Conservation (phyloP, 2,329 filamentous ascomycete species). For the Pseudogymnoascus sp. region DNA sequence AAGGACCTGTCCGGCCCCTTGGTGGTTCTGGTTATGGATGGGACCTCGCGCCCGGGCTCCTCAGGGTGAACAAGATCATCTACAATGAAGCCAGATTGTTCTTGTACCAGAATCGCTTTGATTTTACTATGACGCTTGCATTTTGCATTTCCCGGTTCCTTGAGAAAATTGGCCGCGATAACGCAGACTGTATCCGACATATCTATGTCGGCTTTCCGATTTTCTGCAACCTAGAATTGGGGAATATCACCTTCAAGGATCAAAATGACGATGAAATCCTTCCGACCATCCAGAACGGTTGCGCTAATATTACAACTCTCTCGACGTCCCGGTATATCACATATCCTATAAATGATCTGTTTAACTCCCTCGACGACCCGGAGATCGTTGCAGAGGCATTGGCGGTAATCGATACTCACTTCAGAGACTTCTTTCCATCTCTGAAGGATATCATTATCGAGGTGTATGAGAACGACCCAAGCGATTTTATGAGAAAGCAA, state of each 20-base stretch:
- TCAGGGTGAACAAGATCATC: slow-evolving; percentile 19
- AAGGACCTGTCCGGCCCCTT: background rate
- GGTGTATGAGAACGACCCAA: slow-evolving; percentile 17
- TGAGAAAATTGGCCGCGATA: slow-evolving; percentile 18
- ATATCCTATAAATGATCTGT: background rate
- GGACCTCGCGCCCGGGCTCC: slow-evolving; percentile 11
- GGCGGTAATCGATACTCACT: slow-evolving; percentile 17
- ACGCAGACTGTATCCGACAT: slow-evolving; percentile 19
- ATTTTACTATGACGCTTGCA: slow-evolving; percentile 13
- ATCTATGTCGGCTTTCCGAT: slow-evolving; percentile 18
- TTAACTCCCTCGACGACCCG: slow-evolving; percentile 12
- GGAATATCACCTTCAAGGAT: slow-evolving; percentile 2
- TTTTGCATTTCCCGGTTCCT: slow-evolving; percentile 17
- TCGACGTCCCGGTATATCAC: slow-evolving; percentile 13
- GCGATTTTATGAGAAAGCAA: slow-evolving; percentile 18
- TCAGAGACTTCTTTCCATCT: slow-evolving; percentile 23
- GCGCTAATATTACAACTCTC: slow-evolving; percentile 17
- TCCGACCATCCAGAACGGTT: slow-evolving; percentile 18
- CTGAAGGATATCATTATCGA: slow-evolving; percentile 22
- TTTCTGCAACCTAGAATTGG: slow-evolving; percentile 13
- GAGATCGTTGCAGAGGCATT: slow-evolving; percentile 17
- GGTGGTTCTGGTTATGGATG: too few species aligned
- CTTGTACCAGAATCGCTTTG: slow-evolving; percentile 22
- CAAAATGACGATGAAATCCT: too few species aligned
- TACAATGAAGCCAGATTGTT: slow-evolving; percentile 20